Base-by-base conservation (phyloP, 192 early-diverging fungal genomes). In the Coemansia sp. region DNA sequence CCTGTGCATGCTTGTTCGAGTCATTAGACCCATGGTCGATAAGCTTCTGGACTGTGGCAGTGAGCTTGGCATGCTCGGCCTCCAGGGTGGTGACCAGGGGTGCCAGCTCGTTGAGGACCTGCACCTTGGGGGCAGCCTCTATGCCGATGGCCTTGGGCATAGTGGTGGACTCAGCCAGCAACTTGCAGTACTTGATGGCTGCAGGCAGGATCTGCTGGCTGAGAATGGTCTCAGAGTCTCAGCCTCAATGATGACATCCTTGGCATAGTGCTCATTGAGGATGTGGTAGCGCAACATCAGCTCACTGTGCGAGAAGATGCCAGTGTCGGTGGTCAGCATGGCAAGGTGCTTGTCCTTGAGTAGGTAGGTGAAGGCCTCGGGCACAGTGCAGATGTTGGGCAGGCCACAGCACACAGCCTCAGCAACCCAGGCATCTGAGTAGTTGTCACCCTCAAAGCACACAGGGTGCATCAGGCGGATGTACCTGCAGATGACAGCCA, bases 371-470 rank as follows among this genome's bases (percentile, higher is more conserved):
- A 93, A 97, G 39, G 96, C 96, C 62, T 86, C 92, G 40, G 92
- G 90, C 65, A 86, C 86, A 27, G 85, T 82, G 68, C 79, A 83
- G 81, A 99, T 96, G 84, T 96, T 99, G 78, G 93, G 92, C 59
- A 99, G 80, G 2, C 96, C 94, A 67, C 96, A 92, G 66, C 82
- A 85, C 64, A 83, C 90, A 28, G 96, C 96, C 82, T 97, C 96
- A 19, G 78, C 60, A 25, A 85, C 83, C 96, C 96, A 99, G 45
- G 85, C 89, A 35, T 90, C 88, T 38, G 93, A 92, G 84, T 99
- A 99, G 78, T 90, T 90, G 83, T 99, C 93, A 62, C 90, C 93
- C 78, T 99, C 96, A 67, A 99, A 99, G 67, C 93, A 85, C 61
- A 99, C 82, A 60, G 70, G 57, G 83, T 84, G 71, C 23, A 59